A percentile compares a stretch with the other conserved stretches of the same genome.
These are phyloP conservation scores for Curvularia sp. DNA, from an alignment of 2,329 filamentous ascomycete species.

Conservation along the genomic window DNA sequence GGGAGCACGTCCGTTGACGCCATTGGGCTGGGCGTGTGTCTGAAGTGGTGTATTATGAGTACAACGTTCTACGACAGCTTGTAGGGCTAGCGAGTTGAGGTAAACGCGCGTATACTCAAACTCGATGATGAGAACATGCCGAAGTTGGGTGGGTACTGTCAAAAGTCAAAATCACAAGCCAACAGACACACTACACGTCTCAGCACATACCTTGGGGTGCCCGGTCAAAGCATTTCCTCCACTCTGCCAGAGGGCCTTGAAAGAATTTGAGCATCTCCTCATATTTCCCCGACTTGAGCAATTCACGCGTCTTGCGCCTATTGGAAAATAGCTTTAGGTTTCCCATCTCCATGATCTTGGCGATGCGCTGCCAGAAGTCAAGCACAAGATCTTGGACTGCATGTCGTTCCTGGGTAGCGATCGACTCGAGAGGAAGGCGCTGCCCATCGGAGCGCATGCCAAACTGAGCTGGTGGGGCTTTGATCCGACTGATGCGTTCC, in stretches of 20 bases:
- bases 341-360: slow-evolving; percentile 87
- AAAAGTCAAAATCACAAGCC: slow-evolving; percentile 25
- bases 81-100: slow-evolving; percentile 89
- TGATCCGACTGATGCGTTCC: slow-evolving; percentile 47
- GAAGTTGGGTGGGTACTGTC: slow-evolving; percentile 63
- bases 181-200: no score
- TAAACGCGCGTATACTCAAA: slow-evolving; percentile 96
- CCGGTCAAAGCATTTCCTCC: slow-evolving; percentile 83
- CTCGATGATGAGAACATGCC: slow-evolving; percentile 87
- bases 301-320: slow-evolving; percentile 82
- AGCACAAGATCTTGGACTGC: slow-evolving; percentile 63
- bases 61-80: slow-evolving; percentile 93
- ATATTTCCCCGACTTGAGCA: slow-evolving; percentile 87
- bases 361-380: slow-evolving; percentile 94
- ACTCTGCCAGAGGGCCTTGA: slow-evolving; percentile 76
- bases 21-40: slow-evolving; percentile 42
- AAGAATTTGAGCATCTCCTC: slow-evolving; percentile 81
- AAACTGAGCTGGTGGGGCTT: slow-evolving; percentile 45
- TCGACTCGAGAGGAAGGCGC: slow-evolving; percentile 45
- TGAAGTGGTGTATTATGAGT: slow-evolving; percentile 70
- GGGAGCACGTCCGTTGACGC: slow-evolving; percentile 24
- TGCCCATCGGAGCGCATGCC: slow-evolving; percentile 47
- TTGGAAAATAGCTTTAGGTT: slow-evolving; percentile 90
- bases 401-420: slow-evolving; percentile 47
- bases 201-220: slow-evolving; percentile 59